Evolutionary conservation across 345 rosid genomes (phyloP).

Genomic region (Aquilaria sinensis): DNA sequence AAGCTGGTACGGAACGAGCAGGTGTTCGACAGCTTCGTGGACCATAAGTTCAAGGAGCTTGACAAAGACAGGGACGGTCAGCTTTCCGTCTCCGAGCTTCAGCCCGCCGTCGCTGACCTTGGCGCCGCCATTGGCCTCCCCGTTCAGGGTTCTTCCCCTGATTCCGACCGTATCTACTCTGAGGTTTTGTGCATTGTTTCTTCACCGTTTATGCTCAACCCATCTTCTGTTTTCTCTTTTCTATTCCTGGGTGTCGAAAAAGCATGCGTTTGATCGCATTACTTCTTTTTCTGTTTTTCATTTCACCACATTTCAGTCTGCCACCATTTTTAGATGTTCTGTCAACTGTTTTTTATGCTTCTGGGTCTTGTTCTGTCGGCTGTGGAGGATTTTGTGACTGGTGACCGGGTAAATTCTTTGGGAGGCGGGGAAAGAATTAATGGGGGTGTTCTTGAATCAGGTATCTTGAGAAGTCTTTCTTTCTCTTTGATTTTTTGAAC

Average conservation of each 20-base stretch:
- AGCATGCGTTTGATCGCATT: no score
- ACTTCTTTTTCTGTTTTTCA: no score
- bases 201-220: neutral
- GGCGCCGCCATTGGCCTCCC: slow-evolving; percentile 90
- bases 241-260: neutral
- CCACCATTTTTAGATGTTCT: no score
- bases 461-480: no score
- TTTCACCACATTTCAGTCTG: no score
- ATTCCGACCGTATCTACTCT: slow-evolving; percentile 68
- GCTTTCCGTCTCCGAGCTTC: slow-evolving; percentile 70
- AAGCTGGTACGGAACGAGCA: slow-evolving; percentile 69
- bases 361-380: no score
- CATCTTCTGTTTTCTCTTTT: neutral
- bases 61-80: slow-evolving; percentile 68
- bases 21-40: slow-evolving; percentile 64
- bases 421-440: no score
- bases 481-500: no score
- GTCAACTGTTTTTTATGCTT: no score
- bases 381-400: neutral
- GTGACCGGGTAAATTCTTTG: neutral
- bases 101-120: slow-evolving; percentile 88
- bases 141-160: slow-evolving; percentile 58
- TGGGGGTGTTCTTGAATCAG: no score
- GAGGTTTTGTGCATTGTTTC: slow-evolving; percentile 32
- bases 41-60: slow-evolving; percentile 66